Percentiles rank a stretch among this genome's conserved stretches.
These are phyloP conservation scores for Leptodermis oblonga DNA, from an alignment of 257 asterid species.

Conservation along the genomic window DNA sequence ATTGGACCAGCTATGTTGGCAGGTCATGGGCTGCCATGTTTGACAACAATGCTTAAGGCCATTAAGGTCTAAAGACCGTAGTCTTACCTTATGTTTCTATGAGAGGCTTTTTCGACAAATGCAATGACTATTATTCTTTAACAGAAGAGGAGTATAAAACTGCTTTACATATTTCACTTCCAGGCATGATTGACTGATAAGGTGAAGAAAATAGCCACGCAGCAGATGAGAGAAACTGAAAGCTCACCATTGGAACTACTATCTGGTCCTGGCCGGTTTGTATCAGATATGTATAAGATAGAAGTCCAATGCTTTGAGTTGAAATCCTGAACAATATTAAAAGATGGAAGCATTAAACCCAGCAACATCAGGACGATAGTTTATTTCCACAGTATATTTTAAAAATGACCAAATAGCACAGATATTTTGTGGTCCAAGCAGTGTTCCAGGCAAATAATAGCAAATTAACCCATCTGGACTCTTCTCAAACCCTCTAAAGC, in stretches of 20 bases:
- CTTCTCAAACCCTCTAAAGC: background rate
- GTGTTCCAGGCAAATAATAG: background rate
- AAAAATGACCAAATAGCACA: too few species aligned
- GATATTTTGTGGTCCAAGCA: too few species aligned
- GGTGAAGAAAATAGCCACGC: too few species aligned
- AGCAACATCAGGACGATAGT: background rate
- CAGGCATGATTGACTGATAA: background rate
- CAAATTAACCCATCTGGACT: background rate
- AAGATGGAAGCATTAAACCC: slow-evolving; percentile 9
- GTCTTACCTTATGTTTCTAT: background rate
- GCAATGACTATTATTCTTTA: background rate
- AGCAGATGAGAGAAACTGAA: slow-evolving; percentile 22
- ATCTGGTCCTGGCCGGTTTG: slow-evolving; percentile 76
- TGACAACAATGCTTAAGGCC: background rate
- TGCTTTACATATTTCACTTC: background rate
- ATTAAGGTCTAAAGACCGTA: background rate
- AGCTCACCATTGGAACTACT: slow-evolving; percentile 92
- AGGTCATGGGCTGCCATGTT: too few species aligned
- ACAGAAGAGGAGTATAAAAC: background rate
- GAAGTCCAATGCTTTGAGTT: slow-evolving; percentile 90
- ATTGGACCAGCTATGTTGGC: too few species aligned
- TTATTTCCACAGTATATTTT: background rate
- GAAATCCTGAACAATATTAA: slow-evolving; percentile 54
- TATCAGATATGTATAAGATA: slow-evolving; percentile 80
- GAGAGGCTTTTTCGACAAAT: background rate